Conservation (phyloP, 163 green algal genomes). For the Botryococcus braunii region DNA sequence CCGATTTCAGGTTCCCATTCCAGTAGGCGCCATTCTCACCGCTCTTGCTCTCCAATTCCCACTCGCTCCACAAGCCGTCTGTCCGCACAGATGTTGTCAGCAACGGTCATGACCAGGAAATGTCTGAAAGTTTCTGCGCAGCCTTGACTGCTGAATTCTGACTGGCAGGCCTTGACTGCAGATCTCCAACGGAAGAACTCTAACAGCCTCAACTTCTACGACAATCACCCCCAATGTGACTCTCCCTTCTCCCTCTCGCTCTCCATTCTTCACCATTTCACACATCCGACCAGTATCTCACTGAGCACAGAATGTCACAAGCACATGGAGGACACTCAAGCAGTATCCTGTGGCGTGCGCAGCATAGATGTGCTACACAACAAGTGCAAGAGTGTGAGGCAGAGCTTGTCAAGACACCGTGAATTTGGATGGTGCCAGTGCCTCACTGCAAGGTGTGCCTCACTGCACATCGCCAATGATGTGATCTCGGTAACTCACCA, state of each 20-base stretch:
- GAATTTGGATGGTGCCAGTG: not conserved
- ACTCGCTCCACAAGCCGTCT: conserved; percentile 19
- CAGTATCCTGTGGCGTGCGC: not conserved
- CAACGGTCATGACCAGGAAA: too few species aligned
- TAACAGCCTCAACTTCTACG: not conserved
- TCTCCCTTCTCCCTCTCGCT: too few species aligned
- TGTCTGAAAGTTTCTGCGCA: not conserved
- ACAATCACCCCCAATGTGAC: too few species aligned
- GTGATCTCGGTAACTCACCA: not conserved
- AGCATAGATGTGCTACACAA: not conserved
- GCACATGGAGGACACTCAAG: not conserved
- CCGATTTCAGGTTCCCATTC: not conserved
- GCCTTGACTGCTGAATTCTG: not conserved
- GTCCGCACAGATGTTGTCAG: too few species aligned
- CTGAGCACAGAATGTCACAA: too few species aligned
- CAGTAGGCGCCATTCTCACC: conserved; percentile 15
- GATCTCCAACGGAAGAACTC: not conserved
- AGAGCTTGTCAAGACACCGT: not conserved
- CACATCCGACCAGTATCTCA: too few species aligned
- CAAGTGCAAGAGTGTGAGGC: not conserved
- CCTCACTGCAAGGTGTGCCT: too few species aligned
- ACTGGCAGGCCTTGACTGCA: not conserved
- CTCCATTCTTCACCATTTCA: too few species aligned
- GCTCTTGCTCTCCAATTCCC: conserved; percentile 13
- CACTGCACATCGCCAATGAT: not conserved